These are phyloP conservation scores for Tieghemostelium lacteum DNA, from an alignment of 78 protist genomes.

Conservation along the genomic window DNA sequence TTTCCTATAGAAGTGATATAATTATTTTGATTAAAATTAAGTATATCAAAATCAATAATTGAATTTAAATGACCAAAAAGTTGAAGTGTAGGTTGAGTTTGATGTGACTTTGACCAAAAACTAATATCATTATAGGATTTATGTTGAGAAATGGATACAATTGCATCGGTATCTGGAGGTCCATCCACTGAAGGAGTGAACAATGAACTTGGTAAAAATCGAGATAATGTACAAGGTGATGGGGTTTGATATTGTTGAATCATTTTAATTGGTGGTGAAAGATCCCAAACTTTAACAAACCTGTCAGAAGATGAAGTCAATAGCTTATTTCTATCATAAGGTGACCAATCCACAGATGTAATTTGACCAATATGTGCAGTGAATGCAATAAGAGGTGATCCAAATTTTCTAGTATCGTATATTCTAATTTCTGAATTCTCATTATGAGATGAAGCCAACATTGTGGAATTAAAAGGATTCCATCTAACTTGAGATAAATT, in stretches of 20 bases:
- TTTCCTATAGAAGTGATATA: constrained; percentile 32
- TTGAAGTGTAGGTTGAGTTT: background rate
- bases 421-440: constrained; percentile 62
- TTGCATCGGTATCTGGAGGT: background rate
- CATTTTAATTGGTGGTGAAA: constrained; percentile 18
- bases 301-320: constrained; percentile 38
- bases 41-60: constrained; percentile 22
- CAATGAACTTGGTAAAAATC: constrained; percentile 12
- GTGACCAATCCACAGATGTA: constrained; percentile 41
- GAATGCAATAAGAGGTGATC: constrained; percentile 43
- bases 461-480: constrained; percentile 26
- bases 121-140: constrained; percentile 22
- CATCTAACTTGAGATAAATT: constrained; percentile 39
- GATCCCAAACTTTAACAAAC: constrained; percentile 46
- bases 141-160: constrained; percentile 27
- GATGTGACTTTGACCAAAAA: constrained; percentile 15
- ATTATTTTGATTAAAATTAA: constrained; percentile 1
- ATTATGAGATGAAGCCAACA: constrained; percentile 53
- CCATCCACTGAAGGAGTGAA: background rate
- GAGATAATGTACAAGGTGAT: constrained; percentile 27
- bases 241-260: constrained; percentile 15
- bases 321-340: constrained; percentile 4
- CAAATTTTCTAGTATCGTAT: constrained; percentile 72
- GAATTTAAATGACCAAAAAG: constrained; percentile 37
- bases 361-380: constrained; percentile 58